A percentile compares a stretch with the other conserved stretches of the same genome.
phyloP scores from a whole-genome alignment of 139 green algal species.

The Closterium sp. region DNA sequence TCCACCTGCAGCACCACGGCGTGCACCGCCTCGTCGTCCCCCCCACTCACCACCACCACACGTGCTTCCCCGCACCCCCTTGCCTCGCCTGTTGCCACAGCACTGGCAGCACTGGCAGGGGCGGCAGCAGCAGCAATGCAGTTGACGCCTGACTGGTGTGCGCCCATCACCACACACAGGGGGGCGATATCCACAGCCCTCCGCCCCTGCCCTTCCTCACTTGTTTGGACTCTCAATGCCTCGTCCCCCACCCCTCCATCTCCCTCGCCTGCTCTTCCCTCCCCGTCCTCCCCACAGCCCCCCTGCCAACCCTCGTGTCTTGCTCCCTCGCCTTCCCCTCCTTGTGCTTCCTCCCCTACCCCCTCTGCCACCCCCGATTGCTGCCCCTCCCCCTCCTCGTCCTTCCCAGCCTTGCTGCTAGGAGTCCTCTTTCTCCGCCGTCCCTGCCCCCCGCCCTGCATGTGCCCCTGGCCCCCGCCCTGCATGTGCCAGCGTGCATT shows the following conservation, averaged over 20 bases:
- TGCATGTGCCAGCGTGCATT: not conserved
- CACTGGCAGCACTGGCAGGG: no score
- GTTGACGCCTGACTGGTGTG: conserved; percentile 32
- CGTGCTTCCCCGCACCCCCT: no score
- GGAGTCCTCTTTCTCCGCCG: no score
- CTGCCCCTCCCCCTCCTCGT: not conserved
- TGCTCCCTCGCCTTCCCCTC: no score
- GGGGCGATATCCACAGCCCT: no score
- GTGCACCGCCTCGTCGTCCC: conserved; percentile 28
- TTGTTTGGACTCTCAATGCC: not conserved
- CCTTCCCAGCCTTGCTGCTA: not conserved
- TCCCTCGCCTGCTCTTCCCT: not conserved
- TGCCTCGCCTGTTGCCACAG: no score
- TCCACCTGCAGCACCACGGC: not conserved
- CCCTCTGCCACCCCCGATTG: not conserved
- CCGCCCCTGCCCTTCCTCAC: not conserved
- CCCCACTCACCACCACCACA: conserved; percentile 13
- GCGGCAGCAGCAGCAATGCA: conserved; percentile 9
- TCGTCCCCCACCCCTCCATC: not conserved
- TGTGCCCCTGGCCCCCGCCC: not conserved
- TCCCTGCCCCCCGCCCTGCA: no score
- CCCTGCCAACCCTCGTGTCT: not conserved
- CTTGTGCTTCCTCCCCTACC: not conserved
- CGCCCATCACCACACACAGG: not conserved
- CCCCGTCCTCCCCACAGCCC: not conserved